Conservation (phyloP, 2,329 filamentous ascomycete species). For the Trichoderma atrobrunneum region DNA sequence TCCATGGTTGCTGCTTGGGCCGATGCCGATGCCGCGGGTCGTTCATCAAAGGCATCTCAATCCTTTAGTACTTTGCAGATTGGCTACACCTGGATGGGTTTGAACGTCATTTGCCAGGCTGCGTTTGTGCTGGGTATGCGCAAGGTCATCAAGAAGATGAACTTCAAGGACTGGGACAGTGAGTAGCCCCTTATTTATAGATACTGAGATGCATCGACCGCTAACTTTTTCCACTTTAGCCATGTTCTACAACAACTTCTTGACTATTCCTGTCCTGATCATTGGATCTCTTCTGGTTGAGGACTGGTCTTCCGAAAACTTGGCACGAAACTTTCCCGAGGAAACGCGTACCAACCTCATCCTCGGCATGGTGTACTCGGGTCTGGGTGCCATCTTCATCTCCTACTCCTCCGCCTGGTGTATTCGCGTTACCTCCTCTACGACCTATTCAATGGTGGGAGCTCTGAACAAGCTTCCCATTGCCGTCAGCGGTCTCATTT, state of each 20-base stretch:
- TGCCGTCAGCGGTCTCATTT: conserved; percentile 85
- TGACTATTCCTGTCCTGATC: conserved; percentile 90
- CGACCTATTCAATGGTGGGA: conserved; percentile 98
- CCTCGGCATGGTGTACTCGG: conserved; percentile 89
- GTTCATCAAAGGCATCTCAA: conserved; percentile 61
- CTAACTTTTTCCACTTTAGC: conserved; percentile 55
- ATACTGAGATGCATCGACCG: neutral
- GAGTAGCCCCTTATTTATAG: conserved; percentile 43
- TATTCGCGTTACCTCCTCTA: conserved; percentile 93
- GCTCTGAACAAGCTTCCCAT: conserved; percentile 97
- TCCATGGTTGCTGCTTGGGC: conserved; percentile 96
- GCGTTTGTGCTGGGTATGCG: conserved; percentile 90
- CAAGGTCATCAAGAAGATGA: conserved; percentile 98
- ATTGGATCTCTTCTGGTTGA: conserved; percentile 78
- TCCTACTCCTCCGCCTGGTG: conserved; percentile 99
- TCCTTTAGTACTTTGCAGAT: conserved; percentile 88
- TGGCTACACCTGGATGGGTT: conserved; percentile 95
- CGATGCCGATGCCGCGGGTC: conserved; percentile 83
- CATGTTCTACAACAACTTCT: conserved; percentile 99
- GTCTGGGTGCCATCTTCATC: conserved; percentile 91
- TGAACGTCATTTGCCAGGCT: conserved; percentile 94
- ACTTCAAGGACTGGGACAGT: conserved; percentile 99
- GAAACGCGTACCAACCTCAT: conserved; percentile 76
- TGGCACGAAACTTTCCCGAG: conserved; percentile 83
- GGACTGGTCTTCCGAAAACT: conserved; percentile 86